Percentiles rank a stretch among this genome's conserved stretches.
phyloP scores from a whole-genome alignment of 1,284 basidiomycete species.

The Tilletia indica region DNA sequence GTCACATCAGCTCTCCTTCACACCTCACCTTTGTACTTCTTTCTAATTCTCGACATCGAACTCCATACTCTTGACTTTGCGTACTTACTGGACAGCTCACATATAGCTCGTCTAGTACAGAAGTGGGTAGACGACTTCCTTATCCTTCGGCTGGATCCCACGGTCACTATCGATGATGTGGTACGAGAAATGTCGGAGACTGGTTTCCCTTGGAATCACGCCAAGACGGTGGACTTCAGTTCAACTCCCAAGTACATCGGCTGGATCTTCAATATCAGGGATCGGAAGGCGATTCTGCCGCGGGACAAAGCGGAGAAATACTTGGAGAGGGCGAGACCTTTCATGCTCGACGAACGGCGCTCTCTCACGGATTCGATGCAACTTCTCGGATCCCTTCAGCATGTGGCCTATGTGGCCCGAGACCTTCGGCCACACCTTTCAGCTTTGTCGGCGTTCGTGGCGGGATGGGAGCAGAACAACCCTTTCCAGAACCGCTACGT shows the following conservation, averaged over 20 bases:
- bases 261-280: neutral
- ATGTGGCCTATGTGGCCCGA: neutral
- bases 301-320: neutral
- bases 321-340: neutral
- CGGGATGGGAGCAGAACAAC: neutral
- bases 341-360: no score
- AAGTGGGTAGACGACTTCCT: constrained; percentile 13
- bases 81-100: no score
- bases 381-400: neutral
- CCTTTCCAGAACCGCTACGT: no score
- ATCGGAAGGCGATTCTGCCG: neutral
- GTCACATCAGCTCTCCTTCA: no score
- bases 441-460: neutral
- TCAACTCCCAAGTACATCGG: neutral
- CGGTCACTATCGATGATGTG: neutral
- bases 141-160: neutral
- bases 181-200: neutral
- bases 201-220: constrained; percentile 4
- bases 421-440: neutral
- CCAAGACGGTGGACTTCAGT: neutral
- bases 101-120: no score
- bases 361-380: no score
- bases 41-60: no score
- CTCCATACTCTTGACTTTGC: no score
- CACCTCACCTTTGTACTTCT: no score